Evolutionary conservation across 2,329 filamentous ascomycete genomes (phyloP), one percentile per base, ranked within the genome.

Genomic region (Fusarium sublunatum): DNA sequence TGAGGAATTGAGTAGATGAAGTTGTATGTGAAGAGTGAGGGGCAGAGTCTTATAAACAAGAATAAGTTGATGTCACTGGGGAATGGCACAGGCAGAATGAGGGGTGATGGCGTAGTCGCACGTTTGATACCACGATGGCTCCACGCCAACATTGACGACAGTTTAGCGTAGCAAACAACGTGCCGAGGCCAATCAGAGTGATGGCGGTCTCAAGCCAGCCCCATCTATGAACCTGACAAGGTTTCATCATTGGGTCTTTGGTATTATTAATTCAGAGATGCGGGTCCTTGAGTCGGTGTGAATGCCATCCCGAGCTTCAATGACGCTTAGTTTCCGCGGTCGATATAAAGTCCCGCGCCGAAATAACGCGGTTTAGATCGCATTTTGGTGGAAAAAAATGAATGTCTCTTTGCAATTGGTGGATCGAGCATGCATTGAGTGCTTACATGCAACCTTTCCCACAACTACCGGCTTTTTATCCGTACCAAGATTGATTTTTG

Each of bases 191-290:
- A 60, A 60, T 60, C 49, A 49, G n/a, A 28, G 25, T 10, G n/a
- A 6, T 0, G 13, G 34, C 22, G n/a, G 24, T 6, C 5, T 22
- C 3, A n/a, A 24, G 34, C 56, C 9, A 35, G 31, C 32, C 19
- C 38, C 6, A 26, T 34, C 13, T 12, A 39, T 24, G n/a, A 31
- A 26, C 22, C 9, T 7, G 9, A 12, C 2, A 9, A 29, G 19
- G 31, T 13, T 12, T 11, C 25, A 9, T 11, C 2, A 60, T 60
- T 60, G 57, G 57, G 13, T 29, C 41, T 32, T 43, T 42, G 38
- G 26, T 22, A 61, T 60, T 60, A 60, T 43, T 60, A 60, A 60
- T 60, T 40, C 56, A 61, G 41, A 25, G 31, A 32, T 36, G 51
- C 31, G 52, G 34, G 42, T 53, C 56, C 57, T 7, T n/a, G n/a